phyloP scores from a whole-genome alignment of 257 asterid species.

The Solanum clarkiae region DNA sequence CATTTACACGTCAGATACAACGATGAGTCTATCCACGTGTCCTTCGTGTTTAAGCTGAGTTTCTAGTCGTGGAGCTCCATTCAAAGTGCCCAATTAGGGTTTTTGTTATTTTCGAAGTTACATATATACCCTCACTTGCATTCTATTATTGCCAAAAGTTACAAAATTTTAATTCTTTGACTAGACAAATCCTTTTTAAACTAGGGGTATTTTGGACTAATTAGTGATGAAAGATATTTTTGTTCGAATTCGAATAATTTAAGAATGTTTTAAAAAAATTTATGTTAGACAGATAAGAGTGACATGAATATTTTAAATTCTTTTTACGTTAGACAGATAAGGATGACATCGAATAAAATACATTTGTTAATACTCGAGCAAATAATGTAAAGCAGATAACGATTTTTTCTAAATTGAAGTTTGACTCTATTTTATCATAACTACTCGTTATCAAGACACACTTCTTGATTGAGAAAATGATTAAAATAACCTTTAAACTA shows the following conservation, averaged over 20 bases:
- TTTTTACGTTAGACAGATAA: too few relatives aligned
- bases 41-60: not conserved
- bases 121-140: not conserved
- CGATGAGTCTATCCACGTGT: conserved; percentile 39
- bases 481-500: too few relatives aligned
- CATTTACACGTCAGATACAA: conserved; percentile 38
- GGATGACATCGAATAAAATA: not conserved
- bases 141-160: not conserved
- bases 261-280: too few relatives aligned
- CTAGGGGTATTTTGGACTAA: not conserved
- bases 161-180: not conserved
- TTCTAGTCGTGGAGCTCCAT: not conserved
- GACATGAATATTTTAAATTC: too few relatives aligned
- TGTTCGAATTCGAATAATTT: too few relatives aligned
- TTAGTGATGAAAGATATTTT: not conserved
- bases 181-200: not conserved
- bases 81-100: not conserved
- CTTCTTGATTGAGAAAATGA: not conserved
- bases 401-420: not conserved
- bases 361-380: not conserved
- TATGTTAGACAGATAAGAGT: too few relatives aligned
- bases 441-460: not conserved
- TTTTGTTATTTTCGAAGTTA: not conserved
- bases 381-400: not conserved
- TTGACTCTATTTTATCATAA: not conserved